phyloP scores from a whole-genome alignment of 2,329 filamentous ascomycete species.

The Fusarium buxicola region DNA sequence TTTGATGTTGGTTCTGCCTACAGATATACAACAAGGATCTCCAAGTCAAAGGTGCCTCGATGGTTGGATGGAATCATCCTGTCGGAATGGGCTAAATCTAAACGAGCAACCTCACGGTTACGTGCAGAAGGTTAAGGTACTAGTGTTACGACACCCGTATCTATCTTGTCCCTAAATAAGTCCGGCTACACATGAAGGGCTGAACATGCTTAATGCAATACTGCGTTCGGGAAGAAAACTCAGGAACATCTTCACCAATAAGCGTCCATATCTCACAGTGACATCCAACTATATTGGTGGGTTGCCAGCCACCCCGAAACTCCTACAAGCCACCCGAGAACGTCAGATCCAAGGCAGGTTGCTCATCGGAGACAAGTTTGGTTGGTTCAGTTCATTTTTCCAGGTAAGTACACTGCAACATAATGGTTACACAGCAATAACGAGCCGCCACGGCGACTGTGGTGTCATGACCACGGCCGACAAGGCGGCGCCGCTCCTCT shows the following conservation, averaged over 20 bases:
- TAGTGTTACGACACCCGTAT: conserved; percentile 12
- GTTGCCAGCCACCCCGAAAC: conserved; percentile 7
- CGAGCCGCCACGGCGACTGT: conserved; percentile 6
- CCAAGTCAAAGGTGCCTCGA: no score
- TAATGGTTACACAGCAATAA: conserved; percentile 16
- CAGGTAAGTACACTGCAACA: conserved; percentile 10
- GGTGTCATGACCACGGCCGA: conserved; percentile 11
- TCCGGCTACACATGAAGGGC: conserved; percentile 16
- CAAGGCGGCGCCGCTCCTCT: conserved; percentile 5
- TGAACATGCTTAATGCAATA: conserved; percentile 11
- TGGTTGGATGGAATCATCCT: no score
- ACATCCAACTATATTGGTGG: conserved; percentile 5
- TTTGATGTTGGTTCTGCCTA: not conserved
- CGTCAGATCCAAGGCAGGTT: conserved; percentile 14
- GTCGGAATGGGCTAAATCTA: not conserved
- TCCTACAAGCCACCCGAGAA: conserved; percentile 3
- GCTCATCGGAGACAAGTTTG: conserved; percentile 6
- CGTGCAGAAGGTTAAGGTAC: conserved; percentile 16
- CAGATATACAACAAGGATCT: conserved; percentile 20
- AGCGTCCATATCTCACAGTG: conserved; percentile 11
- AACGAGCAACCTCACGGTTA: conserved; percentile 6
- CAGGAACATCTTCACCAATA: conserved; percentile 15
- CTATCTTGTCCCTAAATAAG: not conserved
- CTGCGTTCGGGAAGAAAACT: conserved; percentile 4
- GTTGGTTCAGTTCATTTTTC: not conserved